Conservation (phyloP, 345 rosid genomes). For the Isatis tinctoria region DNA sequence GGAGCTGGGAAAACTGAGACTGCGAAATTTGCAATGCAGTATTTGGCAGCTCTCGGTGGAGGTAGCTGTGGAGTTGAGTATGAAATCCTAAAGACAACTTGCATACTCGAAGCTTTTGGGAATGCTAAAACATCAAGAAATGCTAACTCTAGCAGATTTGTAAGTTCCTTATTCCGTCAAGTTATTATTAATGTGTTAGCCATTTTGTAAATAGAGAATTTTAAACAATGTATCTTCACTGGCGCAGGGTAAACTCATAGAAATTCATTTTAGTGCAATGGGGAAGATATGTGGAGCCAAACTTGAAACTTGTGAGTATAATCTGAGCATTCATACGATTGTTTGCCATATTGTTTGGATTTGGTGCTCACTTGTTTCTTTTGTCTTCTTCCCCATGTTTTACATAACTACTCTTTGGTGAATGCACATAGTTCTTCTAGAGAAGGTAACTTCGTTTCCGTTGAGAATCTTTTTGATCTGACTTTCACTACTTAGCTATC, state of each 20-base stretch:
- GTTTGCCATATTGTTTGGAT: slow-evolving; percentile 1
- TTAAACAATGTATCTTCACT: slow-evolving; percentile 15
- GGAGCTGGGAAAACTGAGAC: slow-evolving; percentile 99
- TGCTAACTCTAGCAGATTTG: slow-evolving; percentile 93
- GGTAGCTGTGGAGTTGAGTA: slow-evolving; percentile 64
- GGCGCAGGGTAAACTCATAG: slow-evolving; percentile 84
- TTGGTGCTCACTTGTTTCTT: slow-evolving; percentile 19
- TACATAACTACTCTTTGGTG: slow-evolving; percentile 9
- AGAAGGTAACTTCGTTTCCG: slow-evolving; percentile 63
- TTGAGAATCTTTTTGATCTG: slow-evolving; percentile 16
- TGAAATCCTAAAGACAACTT: slow-evolving; percentile 61
- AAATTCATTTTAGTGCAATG: slow-evolving; percentile 64
- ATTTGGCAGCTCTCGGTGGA: slow-evolving; percentile 85
- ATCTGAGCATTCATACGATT: not conserved
- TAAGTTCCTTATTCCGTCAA: slow-evolving; percentile 33
- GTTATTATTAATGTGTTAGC: not conserved
- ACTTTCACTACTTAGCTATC: slow-evolving; percentile 9
- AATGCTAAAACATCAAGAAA: slow-evolving; percentile 93
- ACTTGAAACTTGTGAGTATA: slow-evolving; percentile 80
- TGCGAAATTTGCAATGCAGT: slow-evolving; percentile 85
- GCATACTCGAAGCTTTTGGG: slow-evolving; percentile 95
- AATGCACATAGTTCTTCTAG: slow-evolving; percentile 63
- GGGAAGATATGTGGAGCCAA: slow-evolving; percentile 90
- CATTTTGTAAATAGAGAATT: not conserved
- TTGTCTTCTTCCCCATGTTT: slow-evolving; percentile 19